Percentiles rank a stretch among this genome's conserved stretches.
These are phyloP conservation scores for Dichomitus squalens DNA, from an alignment of 1,284 basidiomycete genomes.

Conservation along the genomic window DNA sequence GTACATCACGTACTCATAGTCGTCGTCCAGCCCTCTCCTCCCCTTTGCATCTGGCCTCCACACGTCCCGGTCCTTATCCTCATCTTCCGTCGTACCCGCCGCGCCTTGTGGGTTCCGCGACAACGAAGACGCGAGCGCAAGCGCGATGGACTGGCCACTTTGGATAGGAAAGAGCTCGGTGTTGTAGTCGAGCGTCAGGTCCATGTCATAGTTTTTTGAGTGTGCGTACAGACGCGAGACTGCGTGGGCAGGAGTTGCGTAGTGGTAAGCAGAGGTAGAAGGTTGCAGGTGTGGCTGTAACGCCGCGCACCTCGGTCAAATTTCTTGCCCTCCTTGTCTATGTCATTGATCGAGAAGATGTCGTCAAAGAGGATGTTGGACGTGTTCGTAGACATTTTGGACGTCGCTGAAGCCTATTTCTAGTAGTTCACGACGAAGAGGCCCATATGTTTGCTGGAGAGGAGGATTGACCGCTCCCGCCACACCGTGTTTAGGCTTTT, in stretches of 20 bases:
- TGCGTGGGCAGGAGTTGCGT: conserved; percentile 31
- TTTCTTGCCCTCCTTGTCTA: conserved; percentile 95
- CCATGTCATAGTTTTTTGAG: conserved; percentile 89
- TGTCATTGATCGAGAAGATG: conserved; percentile 82
- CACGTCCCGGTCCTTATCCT: conserved; percentile 75
- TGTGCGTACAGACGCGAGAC: conserved; percentile 87
- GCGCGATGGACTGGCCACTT: conserved; percentile 74
- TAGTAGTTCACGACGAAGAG: background rate
- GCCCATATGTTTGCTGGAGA: background rate
- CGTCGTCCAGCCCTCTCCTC: conserved; percentile 86
- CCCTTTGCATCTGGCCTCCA: conserved; percentile 92
- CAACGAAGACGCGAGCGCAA: conserved; percentile 86
- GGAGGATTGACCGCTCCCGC: background rate
- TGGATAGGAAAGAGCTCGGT: conserved; percentile 82
- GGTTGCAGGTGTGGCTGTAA: conserved; percentile 21
- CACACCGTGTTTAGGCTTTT: background rate
- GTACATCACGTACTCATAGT: conserved; percentile 99
- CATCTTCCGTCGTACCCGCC: conserved; percentile 49
- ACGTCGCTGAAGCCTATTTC: background rate
- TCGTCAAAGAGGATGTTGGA: conserved; percentile 89
- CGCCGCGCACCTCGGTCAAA: conserved; percentile 84
- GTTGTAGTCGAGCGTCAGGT: conserved; percentile 90
- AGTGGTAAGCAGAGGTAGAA: background rate
- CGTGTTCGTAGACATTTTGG: conserved; percentile 60
- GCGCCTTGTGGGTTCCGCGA: conserved; percentile 58